Base-by-base conservation (phyloP, 1,284 basidiomycete genomes). In the Rhodotorula sp. region DNA sequence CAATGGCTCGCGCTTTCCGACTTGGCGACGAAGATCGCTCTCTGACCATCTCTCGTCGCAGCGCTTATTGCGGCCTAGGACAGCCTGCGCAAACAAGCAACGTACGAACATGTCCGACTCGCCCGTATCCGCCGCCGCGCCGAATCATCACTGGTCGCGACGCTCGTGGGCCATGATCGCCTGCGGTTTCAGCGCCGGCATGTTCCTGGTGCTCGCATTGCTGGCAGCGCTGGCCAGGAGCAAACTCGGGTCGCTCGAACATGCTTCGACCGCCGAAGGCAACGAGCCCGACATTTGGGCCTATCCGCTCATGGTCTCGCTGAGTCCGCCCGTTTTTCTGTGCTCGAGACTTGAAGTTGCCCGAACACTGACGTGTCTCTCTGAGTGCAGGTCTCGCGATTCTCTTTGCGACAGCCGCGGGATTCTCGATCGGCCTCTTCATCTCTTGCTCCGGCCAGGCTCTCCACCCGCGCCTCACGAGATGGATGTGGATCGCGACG, bases 231-330 rank as follows among this genome's bases (percentile, higher is more conserved):
- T 39, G 21, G 47, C 63, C 29, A 23, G 63, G 5, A 21, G 47
- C 21, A 21, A 34, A 26, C 21, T 64, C 16, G 46, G 47, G 7
- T 20, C 21, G 1, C 31, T 64, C 26, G 56, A 39, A 29, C 12
- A 18, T 3, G 56, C 63, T 6, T 49, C 63, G 56, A 64, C 56
- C 3, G 46, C 62, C 12, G 63, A 64, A 29, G 63, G 63, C 0
- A 49, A 34, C 23, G 31, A 58, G 14, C 29, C 47, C 20, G 46
- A 15, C 20, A 20, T n/a, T 21, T 64, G 63, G 63, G 6, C 31
- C 5, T 58, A 26, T 18, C 63, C 63, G 31, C 21, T 31, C 15
- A 16, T 49, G 15, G 29, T 64, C 15, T 47, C 46, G 46, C 29
- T 58, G 10, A 47, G 63, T 64, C 15, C 21, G 63, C 47, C 46